These are phyloP conservation scores for Trifolium repens DNA, from an alignment of 306 rosid genomes.

Conservation along the genomic window DNA sequence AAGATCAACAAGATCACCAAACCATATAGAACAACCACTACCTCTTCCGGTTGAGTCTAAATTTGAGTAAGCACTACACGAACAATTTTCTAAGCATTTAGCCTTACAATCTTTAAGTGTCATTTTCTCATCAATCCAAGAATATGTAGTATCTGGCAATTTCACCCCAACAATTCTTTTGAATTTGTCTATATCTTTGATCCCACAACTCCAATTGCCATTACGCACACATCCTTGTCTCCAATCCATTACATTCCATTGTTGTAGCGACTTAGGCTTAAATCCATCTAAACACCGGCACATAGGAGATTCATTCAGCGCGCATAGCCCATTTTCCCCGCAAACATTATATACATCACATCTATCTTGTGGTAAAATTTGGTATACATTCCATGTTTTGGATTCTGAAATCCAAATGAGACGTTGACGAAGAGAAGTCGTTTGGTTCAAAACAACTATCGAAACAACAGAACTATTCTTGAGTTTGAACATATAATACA, in stretches of 20 bases:
- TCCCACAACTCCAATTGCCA: constrained; percentile 34
- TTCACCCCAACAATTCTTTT: constrained; percentile 5
- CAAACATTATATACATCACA: constrained; percentile 42
- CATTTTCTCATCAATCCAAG: constrained; percentile 20
- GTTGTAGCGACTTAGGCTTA: not conserved
- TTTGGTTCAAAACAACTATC: constrained; percentile 33
- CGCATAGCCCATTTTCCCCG: constrained; percentile 37
- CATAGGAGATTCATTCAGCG: not conserved
- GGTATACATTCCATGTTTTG: constrained; percentile 21
- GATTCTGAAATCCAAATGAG: not conserved
- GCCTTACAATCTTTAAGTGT: constrained; percentile 5
- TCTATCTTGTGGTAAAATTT: constrained; percentile 7
- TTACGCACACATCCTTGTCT: constrained; percentile 35
- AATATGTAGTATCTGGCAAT: constrained; percentile 37
- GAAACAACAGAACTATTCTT: constrained; percentile 26
- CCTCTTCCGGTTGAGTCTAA: not conserved
- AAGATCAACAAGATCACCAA: constrained; percentile 13
- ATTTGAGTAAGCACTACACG: constrained; percentile 18
- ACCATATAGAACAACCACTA: constrained; percentile 26
- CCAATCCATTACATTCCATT: constrained; percentile 33
- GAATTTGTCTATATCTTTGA: constrained; percentile 34
- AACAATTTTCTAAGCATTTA: constrained; percentile 30
- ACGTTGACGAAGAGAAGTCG: not conserved
- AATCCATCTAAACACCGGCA: constrained; percentile 46
- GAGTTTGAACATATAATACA: not conserved